phyloP scores from a whole-genome alignment of 176 grass and related monocot species.

The Hyparrhenia diplandra region DNA sequence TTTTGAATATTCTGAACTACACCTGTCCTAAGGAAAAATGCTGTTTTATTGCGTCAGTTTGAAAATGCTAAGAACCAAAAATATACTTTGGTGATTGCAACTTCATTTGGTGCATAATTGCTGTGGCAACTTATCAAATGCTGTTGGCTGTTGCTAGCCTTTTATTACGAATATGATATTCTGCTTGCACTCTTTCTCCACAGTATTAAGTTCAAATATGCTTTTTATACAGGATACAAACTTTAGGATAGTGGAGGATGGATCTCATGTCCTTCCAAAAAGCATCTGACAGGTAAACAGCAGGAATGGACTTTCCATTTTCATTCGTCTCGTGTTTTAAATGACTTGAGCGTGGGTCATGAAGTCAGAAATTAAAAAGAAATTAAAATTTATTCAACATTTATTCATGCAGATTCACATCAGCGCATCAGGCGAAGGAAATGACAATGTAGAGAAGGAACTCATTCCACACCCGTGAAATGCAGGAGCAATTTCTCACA shows the following conservation, averaged over 20 bases:
- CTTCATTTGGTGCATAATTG: conserved; percentile 6
- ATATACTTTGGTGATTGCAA: not conserved
- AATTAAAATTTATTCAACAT: not conserved
- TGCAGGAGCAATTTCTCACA: not conserved
- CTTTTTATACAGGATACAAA: conserved; percentile 25
- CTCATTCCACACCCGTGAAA: not conserved
- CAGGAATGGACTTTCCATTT: not conserved
- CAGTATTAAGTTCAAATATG: not conserved
- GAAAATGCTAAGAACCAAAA: not conserved
- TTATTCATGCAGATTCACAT: conserved; percentile 7
- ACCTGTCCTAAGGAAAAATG: not conserved
- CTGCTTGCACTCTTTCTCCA: not conserved
- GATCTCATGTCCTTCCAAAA: conserved; percentile 25
- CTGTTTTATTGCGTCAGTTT: not conserved
- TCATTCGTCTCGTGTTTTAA: not conserved
- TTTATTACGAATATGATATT: not conserved
- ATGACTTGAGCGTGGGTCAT: not conserved
- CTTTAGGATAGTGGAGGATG: conserved; percentile 21
- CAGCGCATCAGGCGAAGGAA: not conserved
- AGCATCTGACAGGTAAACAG: conserved; percentile 18
- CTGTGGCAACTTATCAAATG: not conserved
- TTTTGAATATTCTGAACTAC: not conserved
- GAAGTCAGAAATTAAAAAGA: not conserved
- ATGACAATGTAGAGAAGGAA: not conserved
- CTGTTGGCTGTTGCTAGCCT: not conserved